Evolutionary conservation across 805 yeast species (phyloP).

Genomic region (Debaryomyces tyrocola): DNA sequence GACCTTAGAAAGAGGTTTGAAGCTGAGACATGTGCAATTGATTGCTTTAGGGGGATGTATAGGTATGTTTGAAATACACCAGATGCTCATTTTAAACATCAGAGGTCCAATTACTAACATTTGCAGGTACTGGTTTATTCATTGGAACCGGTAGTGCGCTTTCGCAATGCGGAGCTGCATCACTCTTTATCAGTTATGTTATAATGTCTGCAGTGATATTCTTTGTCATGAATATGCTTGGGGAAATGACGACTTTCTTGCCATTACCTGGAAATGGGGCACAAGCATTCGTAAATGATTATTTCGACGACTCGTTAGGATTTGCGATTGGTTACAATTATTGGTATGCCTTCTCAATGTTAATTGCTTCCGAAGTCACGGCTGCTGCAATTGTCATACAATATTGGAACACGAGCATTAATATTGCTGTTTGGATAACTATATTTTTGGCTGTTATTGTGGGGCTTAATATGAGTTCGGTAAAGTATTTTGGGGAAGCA

Average conservation of each 20-base stretch:
- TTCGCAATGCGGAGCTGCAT: constrained; percentile 63
- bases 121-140: constrained; percentile 55
- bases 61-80: constrained; percentile 62
- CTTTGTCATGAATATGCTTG: constrained; percentile 32
- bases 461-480: constrained; percentile 27
- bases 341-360: constrained; percentile 33
- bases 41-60: constrained; percentile 84
- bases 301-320: constrained; percentile 28
- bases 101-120: neutral
- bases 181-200: constrained; percentile 45
- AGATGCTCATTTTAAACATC: neutral
- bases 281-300: constrained; percentile 28
- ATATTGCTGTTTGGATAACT: constrained; percentile 41
- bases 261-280: constrained; percentile 38
- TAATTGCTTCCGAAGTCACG: constrained; percentile 36
- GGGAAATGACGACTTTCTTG: constrained; percentile 33
- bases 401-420: constrained; percentile 30
- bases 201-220: constrained; percentile 24
- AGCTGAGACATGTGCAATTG: constrained; percentile 59
- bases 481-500: constrained; percentile 35
- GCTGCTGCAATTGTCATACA: constrained; percentile 35
- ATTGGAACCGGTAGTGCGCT: constrained; percentile 65
- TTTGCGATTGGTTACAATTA: constrained; percentile 36
- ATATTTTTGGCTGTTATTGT: constrained; percentile 28
- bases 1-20: constrained; percentile 38